A percentile compares a stretch with the other conserved stretches of the same genome.
phyloP scores from a whole-genome alignment of 2,329 filamentous ascomycete species.

The Neofusicoccum sp. region DNA sequence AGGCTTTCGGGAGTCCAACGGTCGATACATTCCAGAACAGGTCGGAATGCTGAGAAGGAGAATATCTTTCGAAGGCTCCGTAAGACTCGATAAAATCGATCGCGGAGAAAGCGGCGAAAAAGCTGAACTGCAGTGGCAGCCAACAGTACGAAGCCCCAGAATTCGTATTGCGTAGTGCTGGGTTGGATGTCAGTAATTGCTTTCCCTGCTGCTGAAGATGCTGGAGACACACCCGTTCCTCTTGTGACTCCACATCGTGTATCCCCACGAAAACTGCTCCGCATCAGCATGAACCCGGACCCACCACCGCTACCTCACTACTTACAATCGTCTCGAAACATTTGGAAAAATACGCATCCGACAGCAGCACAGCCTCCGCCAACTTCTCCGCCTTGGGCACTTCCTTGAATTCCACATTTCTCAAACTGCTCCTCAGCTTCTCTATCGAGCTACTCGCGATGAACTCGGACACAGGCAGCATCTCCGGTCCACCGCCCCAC shows the following conservation, averaged over 20 bases:
- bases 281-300: background rate
- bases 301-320: background rate
- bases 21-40: background rate
- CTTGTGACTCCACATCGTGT: constrained; percentile 9
- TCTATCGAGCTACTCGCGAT: background rate
- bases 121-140: background rate
- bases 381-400: background rate
- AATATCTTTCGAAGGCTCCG: background rate
- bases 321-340: constrained; percentile 8
- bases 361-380: background rate
- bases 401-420: background rate
- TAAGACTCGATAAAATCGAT: background rate
- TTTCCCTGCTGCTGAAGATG: background rate
- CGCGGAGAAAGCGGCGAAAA: background rate
- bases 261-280: constrained; percentile 2
- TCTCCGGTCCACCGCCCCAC: background rate
- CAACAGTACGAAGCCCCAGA: background rate
- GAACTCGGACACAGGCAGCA: background rate
- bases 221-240: background rate
- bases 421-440: background rate
- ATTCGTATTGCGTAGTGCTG: background rate
- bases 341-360: background rate
- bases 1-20: background rate
- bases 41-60: background rate
- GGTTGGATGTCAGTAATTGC: background rate